Percentiles rank a stretch among this genome's conserved stretches.
phyloP scores from a whole-genome alignment of 495 filamentous ascomycete genomes.

The Parmelia sp. region DNA sequence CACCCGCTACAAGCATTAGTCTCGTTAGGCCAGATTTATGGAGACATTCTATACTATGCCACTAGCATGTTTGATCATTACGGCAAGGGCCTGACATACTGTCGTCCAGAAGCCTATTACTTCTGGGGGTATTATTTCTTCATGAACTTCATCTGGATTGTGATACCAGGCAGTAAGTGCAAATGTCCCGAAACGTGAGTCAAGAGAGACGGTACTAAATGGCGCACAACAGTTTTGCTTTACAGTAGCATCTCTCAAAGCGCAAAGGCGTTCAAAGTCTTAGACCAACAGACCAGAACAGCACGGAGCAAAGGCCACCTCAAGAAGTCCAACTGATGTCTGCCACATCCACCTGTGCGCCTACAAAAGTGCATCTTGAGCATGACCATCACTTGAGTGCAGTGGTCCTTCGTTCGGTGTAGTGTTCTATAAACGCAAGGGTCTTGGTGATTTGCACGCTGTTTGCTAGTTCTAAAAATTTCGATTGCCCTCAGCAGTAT shows the following conservation, averaged over 20 bases:
- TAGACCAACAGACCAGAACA: slow-evolving; percentile 34
- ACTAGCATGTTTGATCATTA: slow-evolving; percentile 67
- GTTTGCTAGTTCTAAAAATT: not conserved
- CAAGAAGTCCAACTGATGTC: slow-evolving; percentile 33
- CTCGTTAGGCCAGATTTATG: slow-evolving; percentile 77
- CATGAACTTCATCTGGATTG: slow-evolving; percentile 82
- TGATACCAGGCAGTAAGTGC: slow-evolving; percentile 58
- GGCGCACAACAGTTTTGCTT: slow-evolving; percentile 42
- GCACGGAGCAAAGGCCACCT: slow-evolving; percentile 25
- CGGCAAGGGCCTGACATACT: slow-evolving; percentile 52
- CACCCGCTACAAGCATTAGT: slow-evolving; percentile 68
- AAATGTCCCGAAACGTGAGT: not conserved
- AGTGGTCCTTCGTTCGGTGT: not conserved
- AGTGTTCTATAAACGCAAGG: not conserved
- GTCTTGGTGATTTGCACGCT: not conserved
- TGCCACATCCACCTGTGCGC: not conserved
- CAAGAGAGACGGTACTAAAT: slow-evolving; percentile 26
- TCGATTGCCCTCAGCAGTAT: not conserved
- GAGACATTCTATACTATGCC: slow-evolving; percentile 76
- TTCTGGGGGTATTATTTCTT: slow-evolving; percentile 85
- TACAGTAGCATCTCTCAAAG: slow-evolving; percentile 43
- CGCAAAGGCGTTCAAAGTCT: slow-evolving; percentile 40
- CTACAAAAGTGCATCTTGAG: not conserved
- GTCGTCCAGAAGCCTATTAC: slow-evolving; percentile 70
- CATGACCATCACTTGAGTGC: not conserved